Base-by-base conservation (phyloP, 1,284 basidiomycete genomes). In the Pterulicium gracile region DNA sequence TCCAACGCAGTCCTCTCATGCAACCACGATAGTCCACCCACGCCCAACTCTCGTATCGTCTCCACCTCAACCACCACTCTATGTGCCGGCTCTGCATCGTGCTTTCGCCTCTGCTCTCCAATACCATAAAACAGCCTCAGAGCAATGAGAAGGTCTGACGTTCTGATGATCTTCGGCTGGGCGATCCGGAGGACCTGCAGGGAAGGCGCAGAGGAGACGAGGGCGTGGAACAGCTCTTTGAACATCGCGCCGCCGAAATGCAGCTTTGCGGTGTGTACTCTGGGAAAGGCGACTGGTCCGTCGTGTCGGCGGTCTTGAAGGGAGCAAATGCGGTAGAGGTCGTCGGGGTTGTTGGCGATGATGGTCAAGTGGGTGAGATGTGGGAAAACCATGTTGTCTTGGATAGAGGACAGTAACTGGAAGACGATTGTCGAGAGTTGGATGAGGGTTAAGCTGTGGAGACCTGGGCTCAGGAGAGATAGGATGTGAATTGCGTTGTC, bases 1-100 rank as follows among this genome's bases (percentile, higher is more conserved):
- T 39, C 36, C 36, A 39, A 17, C n/a, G 15, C 36, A 7, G 36
- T 4, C 19, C 36, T 5, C 15, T 39, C 36, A 17, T 39, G 36
- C 15, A 39, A 17, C 36, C 36, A 39, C 36, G 36, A 39, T 18
- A 39, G 36, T 39, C 36, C 36, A 10, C 36, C 36, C n/a, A 39
- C 15, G 15, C n/a, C n/a, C 5, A 39, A 18, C 36, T 39, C 36
- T 18, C 36, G n/a, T 5, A 39, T 39, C 36, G 36, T 39, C 36
- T 39, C 36, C 7, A 39, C n/a, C 15, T 39, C 36, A 39, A 39
- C 19, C n/a, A 17, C 15, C n/a, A 39, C 15, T 17, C 15, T 39
- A 4, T 39, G 5, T 5, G 7, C 36, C 5, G n/a, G n/a, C 7
- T 32, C 27, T 32, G 27, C 27, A 18, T 18, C 15, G n/a, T 39